Evolutionary conservation across 1,284 basidiomycete species (phyloP).

Genomic region (Ceratobasidium sp.): DNA sequence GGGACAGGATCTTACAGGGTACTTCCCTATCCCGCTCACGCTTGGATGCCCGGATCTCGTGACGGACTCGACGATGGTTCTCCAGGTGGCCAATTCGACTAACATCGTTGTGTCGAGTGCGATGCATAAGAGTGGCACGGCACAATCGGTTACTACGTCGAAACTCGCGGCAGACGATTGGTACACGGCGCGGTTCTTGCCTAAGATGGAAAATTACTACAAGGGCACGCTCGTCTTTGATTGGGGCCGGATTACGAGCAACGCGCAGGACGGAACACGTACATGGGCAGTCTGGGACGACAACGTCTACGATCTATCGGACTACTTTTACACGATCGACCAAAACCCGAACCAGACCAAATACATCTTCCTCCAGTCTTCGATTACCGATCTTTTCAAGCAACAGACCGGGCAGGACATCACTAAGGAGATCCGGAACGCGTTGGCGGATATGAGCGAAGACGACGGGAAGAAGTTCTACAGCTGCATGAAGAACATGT

Average conservation of each 20-base stretch:
- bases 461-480: constrained; percentile 68
- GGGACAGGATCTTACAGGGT: constrained; percentile 89
- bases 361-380: constrained; percentile 78
- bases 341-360: constrained; percentile 63
- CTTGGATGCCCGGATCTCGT: constrained; percentile 84
- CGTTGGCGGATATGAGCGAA: constrained; percentile 68
- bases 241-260: constrained; percentile 63
- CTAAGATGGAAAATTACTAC: constrained; percentile 80
- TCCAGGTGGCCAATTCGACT: constrained; percentile 80
- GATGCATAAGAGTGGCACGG: constrained; percentile 80
- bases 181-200: constrained; percentile 85
- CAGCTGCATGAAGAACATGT: constrained; percentile 85
- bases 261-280: constrained; percentile 57
- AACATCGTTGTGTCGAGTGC: constrained; percentile 71
- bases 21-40: constrained; percentile 87
- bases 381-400: constrained; percentile 80
- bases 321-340: constrained; percentile 85
- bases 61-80: constrained; percentile 63
- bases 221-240: constrained; percentile 89
- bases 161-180: constrained; percentile 74
- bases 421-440: constrained; percentile 72
- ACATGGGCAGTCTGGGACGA: constrained; percentile 83
- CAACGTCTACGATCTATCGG: constrained; percentile 87
- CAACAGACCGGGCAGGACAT: constrained; percentile 89
- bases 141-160: constrained; percentile 60